Base-by-base conservation (phyloP, 1,284 basidiomycete genomes). In the Phlebopus sp. region DNA sequence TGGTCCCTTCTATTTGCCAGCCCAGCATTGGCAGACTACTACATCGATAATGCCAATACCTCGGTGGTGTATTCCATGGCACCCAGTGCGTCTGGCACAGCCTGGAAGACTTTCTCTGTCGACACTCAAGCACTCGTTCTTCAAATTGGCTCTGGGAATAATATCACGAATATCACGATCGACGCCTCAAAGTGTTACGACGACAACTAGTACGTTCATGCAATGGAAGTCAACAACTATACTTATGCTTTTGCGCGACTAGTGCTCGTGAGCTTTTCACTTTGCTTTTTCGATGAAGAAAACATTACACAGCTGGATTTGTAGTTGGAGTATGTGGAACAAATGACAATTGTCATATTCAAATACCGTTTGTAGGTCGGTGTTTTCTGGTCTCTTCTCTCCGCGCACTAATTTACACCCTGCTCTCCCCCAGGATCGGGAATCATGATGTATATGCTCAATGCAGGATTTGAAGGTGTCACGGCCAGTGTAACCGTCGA, bases 371-470 rank as follows among this genome's bases (percentile, higher is more conserved):
- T 25, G 42, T 5, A 29, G 59, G 59, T 58, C 46, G n/a, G 46
- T 19, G 23, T 11, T 29, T 3, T 18, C 25, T 1, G 27, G 37
- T 21, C 2, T 11, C 31, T 27, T 18, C 6, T 4, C 14, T 10
- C 23, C 11, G 29, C 21, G 0, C 10, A 17, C 4, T n/a, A 15
- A 37, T 46, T 17, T 60, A 6, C 15, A 2, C 11, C 5, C 21
- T 44, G 18, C 6, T 37, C 14, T 23, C 11, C n/a, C 13, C 14
- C 11, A 62, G 59, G 59, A 15, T 62, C 59, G 1, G 60, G 58
- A 11, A 62, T 60, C 38, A 46, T 50, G 19, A 55, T 60, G 45
- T 63, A 63, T 42, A 59, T 65, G 31, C 61, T 51, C 31, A 62
- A 37, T 7, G 60, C 62, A 1, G 63, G 59, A 1, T 2, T 27